Evolutionary conservation across 768 basidiomycete genomes (phyloP).

Genomic region (Russula olivacea): DNA sequence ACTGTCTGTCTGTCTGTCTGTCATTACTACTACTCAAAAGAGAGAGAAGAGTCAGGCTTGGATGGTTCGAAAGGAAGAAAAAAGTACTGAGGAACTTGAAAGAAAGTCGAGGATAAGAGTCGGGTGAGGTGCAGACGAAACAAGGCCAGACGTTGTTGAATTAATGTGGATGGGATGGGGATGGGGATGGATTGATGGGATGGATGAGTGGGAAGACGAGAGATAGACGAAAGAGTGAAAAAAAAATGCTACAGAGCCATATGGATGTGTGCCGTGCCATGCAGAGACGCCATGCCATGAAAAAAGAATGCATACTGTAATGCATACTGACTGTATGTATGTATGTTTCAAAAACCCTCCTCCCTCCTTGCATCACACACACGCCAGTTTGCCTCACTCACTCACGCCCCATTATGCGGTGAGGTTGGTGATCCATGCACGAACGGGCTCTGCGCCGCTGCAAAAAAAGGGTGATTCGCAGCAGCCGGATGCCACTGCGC

Average conservation of each 20-base stretch:
- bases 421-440: slow-evolving; percentile 25
- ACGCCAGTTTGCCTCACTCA: no score
- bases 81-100: no score
- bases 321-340: background rate
- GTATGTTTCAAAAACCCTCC: background rate
- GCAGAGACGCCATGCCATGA: slow-evolving; percentile 5
- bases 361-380: background rate
- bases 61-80: slow-evolving; percentile 1
- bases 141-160: background rate
- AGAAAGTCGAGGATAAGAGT: background rate
- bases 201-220: background rate
- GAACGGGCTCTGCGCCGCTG: slow-evolving; percentile 23
- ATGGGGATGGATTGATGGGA: background rate
- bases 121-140: slow-evolving; percentile 1
- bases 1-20: slow-evolving; percentile 4
- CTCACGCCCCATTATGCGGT: slow-evolving; percentile 25
- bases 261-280: slow-evolving; percentile 1
- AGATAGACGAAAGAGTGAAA: background rate
- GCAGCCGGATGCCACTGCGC: slow-evolving; percentile 20
- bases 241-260: slow-evolving; percentile 14
- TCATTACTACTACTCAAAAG: slow-evolving; percentile 13
- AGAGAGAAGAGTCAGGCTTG: background rate
- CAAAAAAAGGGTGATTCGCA: slow-evolving; percentile 15
- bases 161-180: slow-evolving; percentile 1
- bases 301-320: background rate